Evolutionary conservation across 2,329 filamentous ascomycete species (phyloP), one percentile per base, ranked within the genome.

Genomic region (Alternaria longipes): DNA sequence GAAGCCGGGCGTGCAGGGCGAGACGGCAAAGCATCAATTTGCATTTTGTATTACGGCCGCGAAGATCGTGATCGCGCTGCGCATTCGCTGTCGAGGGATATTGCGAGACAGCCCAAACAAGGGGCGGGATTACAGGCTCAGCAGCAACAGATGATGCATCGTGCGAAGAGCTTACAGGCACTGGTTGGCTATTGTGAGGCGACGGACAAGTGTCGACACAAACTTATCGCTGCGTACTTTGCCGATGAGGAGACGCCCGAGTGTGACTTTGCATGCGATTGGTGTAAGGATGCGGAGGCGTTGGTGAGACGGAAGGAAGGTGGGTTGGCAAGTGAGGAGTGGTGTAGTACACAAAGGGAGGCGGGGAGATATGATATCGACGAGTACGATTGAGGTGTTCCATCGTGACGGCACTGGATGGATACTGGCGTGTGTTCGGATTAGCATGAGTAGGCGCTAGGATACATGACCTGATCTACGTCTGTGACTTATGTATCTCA

Each of bases 1-100:
- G 94, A 98, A 84, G 94, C 93, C 2, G 94, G 94, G 0, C 90
- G 94, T 40, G 94, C 94, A 6, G 94, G 94, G 0, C 87, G 94
- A 41, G 94, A 98, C 70, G 92, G 93, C 24, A 94, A 94, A 64
- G 93, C 93, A 0, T 90, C 91, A 32, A 87, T 91, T 62, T 97
- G 93, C 74, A 92, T 97, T 55, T 82, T 98, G 56, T 97, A 97
- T 79, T 98, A 97, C 80, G 93, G 90, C 61, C 88, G 91, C 12
- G 92, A 96, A 77, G 94, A 97, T 73, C 84, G 92, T 26, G 91
- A 97, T 72, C 86, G 93, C 1, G 87, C 91, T 9, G 87, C 85
- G 79, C 26, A 82, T 86, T 50, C 46, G 57, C 80, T 89, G 68
- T 70, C 75, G 16, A 74, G 79, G 11, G 84, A 84, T 63, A 64